These are phyloP conservation scores for Boletus vinaceobasis DNA, from an alignment of 768 basidiomycete species.

Conservation along the genomic window DNA sequence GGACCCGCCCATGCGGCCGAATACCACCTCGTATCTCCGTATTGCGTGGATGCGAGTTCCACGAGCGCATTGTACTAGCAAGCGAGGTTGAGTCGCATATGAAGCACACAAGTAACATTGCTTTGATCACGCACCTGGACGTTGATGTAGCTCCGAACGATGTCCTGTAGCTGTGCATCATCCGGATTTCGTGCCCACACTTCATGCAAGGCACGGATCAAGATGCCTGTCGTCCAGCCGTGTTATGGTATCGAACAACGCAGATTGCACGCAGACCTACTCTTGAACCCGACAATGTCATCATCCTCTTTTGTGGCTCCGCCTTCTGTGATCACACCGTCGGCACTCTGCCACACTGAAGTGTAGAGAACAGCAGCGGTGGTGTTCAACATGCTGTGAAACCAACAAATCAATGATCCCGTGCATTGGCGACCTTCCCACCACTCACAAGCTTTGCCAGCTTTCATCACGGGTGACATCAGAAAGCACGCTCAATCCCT, in stretches of 20 bases:
- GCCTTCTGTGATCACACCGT: conserved; percentile 55
- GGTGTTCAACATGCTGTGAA: conserved; percentile 35
- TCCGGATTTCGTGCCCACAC: conserved; percentile 38
- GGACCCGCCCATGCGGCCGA: conserved; percentile 11
- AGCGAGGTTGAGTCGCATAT: neutral
- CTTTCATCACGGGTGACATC: conserved; percentile 40
- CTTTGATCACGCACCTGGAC: conserved; percentile 40
- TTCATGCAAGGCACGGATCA: conserved; percentile 48
- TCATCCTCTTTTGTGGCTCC: conserved; percentile 38
- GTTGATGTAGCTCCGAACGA: conserved; percentile 48
- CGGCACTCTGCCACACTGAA: conserved; percentile 42
- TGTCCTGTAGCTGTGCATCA: conserved; percentile 36
- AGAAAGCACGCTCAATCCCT: conserved; percentile 46
- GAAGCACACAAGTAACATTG: no score
- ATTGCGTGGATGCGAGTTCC: conserved; percentile 7
- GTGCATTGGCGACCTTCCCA: neutral
- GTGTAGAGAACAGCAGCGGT: conserved; percentile 43
- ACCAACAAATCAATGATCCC: neutral
- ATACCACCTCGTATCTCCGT: conserved; percentile 2
- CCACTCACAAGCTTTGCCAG: conserved; percentile 42
- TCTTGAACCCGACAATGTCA: conserved; percentile 52
- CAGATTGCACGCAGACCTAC: conserved; percentile 21
- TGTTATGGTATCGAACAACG: neutral
- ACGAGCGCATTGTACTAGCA: conserved; percentile 6
- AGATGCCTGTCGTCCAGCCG: conserved; percentile 30